phyloP scores from a whole-genome alignment of 208 protist species.

The Trypanosoma grayi region DNA sequence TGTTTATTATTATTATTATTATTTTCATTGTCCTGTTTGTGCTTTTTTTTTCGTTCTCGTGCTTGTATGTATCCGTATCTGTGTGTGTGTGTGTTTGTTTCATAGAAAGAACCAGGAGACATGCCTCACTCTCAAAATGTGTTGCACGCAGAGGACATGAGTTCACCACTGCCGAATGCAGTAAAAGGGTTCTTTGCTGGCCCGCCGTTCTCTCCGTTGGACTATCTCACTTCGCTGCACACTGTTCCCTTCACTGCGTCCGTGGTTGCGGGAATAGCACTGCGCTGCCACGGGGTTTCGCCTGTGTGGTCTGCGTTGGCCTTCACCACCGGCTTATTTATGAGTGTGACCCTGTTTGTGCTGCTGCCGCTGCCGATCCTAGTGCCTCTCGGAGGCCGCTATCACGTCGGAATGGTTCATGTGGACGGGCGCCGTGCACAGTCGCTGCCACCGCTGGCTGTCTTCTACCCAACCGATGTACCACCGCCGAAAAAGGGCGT shows the following conservation, averaged over 20 bases:
- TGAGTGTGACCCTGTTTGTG: constrained; percentile 25
- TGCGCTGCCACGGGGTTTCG: neutral
- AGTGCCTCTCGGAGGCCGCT: constrained; percentile 43
- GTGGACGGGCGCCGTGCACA: constrained; percentile 28
- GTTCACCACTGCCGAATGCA: no score
- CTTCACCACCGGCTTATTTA: constrained; percentile 15
- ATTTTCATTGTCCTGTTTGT: neutral
- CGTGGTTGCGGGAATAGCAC: neutral
- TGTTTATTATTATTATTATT: no score
- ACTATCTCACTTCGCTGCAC: constrained; percentile 26
- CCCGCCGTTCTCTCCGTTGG: neutral
- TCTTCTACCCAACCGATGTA: constrained; percentile 62
- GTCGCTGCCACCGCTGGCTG: constrained; percentile 46
- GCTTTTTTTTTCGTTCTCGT: constrained; percentile 6
- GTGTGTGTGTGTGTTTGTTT: no score
- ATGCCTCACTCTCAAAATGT: no score
- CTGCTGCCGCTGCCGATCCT: constrained; percentile 47
- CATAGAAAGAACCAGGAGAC: no score
- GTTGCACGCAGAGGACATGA: no score
- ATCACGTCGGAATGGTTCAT: constrained; percentile 45
- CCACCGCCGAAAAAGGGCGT: constrained; percentile 5
- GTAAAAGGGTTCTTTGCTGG: constrained; percentile 12
- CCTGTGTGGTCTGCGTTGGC: constrained; percentile 7
- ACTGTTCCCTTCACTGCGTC: constrained; percentile 6
- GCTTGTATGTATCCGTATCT: no score